Conservation (phyloP, 768 basidiomycete species). For the Boletus subcaerulescens region DNA sequence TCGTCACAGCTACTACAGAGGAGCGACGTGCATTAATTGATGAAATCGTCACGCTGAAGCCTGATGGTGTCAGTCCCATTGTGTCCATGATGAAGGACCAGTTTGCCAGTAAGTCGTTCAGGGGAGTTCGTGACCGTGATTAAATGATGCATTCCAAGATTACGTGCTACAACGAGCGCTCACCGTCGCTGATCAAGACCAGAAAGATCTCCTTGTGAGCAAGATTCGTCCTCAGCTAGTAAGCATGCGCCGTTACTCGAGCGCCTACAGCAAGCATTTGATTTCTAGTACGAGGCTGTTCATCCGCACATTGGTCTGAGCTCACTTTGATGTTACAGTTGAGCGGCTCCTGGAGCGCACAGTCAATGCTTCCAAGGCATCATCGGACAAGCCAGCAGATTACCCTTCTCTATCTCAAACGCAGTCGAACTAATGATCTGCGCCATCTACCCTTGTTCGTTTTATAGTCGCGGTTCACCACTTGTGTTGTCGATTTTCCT, state of each 20-base stretch:
- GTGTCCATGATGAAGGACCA: conserved; percentile 84
- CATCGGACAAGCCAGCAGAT: conserved; percentile 29
- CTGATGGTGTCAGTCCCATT: conserved; percentile 64
- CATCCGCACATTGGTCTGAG: background rate
- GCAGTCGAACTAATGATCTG: conserved; percentile 19
- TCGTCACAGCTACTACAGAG: conserved; percentile 60
- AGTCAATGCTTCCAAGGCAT: conserved; percentile 25
- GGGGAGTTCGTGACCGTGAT: background rate
- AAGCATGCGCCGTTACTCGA: conserved; percentile 69
- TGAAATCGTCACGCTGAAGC: conserved; percentile 68
- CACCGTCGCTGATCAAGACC: conserved; percentile 63
- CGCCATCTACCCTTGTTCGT: conserved; percentile 2
- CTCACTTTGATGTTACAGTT: conserved; percentile 42
- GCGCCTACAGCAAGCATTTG: conserved; percentile 77
- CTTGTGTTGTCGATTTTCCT: background rate
- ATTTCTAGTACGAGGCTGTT: conserved; percentile 57
- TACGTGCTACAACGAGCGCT: conserved; percentile 85
- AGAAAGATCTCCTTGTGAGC: conserved; percentile 61
- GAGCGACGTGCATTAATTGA: conserved; percentile 71
- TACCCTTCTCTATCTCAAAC: conserved; percentile 29
- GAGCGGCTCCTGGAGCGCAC: conserved; percentile 66
- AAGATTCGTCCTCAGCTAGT: conserved; percentile 65
- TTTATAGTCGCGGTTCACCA: conserved; percentile 8
- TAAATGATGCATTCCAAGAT: conserved; percentile 42
- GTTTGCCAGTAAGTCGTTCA: conserved; percentile 69